Evolutionary conservation across 1,284 basidiomycete genomes (phyloP), one percentile per base, ranked within the genome.

Genomic region (Naganishia liquefaciens): DNA sequence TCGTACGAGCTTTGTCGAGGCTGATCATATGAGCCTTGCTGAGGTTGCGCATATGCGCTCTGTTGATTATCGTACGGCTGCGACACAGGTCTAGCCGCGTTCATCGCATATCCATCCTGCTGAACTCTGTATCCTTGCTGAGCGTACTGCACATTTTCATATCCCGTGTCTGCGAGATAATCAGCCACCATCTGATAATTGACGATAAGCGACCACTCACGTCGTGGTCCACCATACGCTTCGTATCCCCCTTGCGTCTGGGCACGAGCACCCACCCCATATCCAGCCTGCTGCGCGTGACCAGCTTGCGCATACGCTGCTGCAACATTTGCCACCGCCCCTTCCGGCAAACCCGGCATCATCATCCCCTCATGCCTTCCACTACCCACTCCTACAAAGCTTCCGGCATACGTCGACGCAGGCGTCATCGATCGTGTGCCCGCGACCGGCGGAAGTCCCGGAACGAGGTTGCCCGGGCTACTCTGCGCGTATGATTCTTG

Each of bases 361-460:
- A 19, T 10, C 57, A 60, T 39, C 47, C 57, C 57, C n/a, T 60
- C 57, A 50, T 60, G 46, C 37, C 57, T 39, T 17, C 57, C 57
- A 40, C 57, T 60, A 3, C 57, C 57, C 21, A 60, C 57, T 13
- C 57, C 57, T 2, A 60, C 57, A 50, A 60, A 60, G 21, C 57
- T 60, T 0, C 57, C 57, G 10, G 57, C 57, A 19, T 60, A 60
- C n/a, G 57, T 60, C 33, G 57, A 50, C 0, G 57, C 57, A 0
- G 57, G 57, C 2, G 57, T 60, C 46, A 60, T 60, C 5, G 30
- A n/a, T 19, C 57, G 27, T 3, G 15, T 5, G 5, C 17, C 30
- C 43, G 27, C 40, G 15, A 30, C 43, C 23, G 25, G 44, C 17
- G 57, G 57, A n/a, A 46, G 43, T 0, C 57, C 57, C 4, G 57